Conservation (phyloP, 2,329 filamentous ascomycete genomes). For the Nannizziopsis arthrosporioides region DNA sequence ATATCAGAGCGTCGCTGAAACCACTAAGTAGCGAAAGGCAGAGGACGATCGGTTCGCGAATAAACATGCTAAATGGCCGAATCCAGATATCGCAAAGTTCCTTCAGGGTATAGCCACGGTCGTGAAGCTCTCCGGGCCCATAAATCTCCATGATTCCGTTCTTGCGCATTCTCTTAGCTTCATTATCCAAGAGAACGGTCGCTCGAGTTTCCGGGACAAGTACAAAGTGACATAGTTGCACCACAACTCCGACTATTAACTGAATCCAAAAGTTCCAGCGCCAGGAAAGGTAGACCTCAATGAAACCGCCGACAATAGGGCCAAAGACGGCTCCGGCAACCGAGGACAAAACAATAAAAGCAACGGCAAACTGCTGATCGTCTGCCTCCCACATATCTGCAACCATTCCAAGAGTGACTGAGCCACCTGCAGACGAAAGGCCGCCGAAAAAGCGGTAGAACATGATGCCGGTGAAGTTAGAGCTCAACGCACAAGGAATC, state of each 20-base stretch:
- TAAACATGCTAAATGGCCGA: conserved; percentile 53
- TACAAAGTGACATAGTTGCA: conserved; percentile 42
- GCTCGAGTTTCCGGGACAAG: conserved; percentile 46
- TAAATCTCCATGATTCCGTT: conserved; percentile 50
- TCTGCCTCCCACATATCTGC: conserved; percentile 51
- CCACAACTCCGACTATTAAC: conserved; percentile 44
- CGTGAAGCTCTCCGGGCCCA: conserved; percentile 59
- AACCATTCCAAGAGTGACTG: conserved; percentile 53
- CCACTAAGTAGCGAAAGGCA: conserved; percentile 51
- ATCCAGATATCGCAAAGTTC: conserved; percentile 49
- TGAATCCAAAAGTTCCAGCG: conserved; percentile 55
- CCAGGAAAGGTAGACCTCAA: conserved; percentile 40
- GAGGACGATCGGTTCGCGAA: conserved; percentile 53
- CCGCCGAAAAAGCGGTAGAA: conserved; percentile 56
- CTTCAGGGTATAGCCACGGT: conserved; percentile 43
- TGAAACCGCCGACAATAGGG: conserved; percentile 44
- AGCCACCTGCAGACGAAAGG: conserved; percentile 52
- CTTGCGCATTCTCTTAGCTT: conserved; percentile 46
- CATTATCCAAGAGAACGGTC: conserved; percentile 46
- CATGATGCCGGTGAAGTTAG: conserved; percentile 57
- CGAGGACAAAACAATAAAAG: conserved; percentile 48
- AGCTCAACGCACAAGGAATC: conserved; percentile 57
- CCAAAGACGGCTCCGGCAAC: conserved; percentile 40
- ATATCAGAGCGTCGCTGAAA: conserved; percentile 54
- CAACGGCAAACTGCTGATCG: conserved; percentile 48